Evolutionary conservation across 805 yeast genomes (phyloP).

Genomic region (Maudiozyma serrabonitensis): DNA sequence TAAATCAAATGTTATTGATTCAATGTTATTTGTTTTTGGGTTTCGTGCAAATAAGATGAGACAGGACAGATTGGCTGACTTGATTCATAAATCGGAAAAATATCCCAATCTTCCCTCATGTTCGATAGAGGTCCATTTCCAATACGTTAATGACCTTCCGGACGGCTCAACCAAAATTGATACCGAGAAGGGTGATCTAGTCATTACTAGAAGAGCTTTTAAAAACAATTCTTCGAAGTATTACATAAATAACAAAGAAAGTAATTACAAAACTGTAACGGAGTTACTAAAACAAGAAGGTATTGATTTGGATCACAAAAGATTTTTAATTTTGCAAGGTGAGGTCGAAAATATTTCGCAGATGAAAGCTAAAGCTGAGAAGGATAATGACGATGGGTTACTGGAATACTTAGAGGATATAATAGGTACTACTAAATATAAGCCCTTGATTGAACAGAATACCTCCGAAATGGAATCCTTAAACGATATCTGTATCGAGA

Average conservation of each 20-base stretch:
- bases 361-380: slow-evolving; percentile 96
- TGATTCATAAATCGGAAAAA: slow-evolving; percentile 82
- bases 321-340: slow-evolving; percentile 92
- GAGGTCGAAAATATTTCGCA: slow-evolving; percentile 98
- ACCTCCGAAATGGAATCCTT: slow-evolving; percentile 54
- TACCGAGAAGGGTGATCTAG: slow-evolving; percentile 45
- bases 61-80: slow-evolving; percentile 83
- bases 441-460: slow-evolving; percentile 60
- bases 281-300: slow-evolving; percentile 66
- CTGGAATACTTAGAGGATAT: slow-evolving; percentile 93
- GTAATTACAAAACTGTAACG: slow-evolving; percentile 74
- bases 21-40: slow-evolving; percentile 92
- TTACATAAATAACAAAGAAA: slow-evolving; percentile 56
- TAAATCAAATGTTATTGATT: slow-evolving; percentile 93
- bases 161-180: slow-evolving; percentile 37
- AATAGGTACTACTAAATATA: slow-evolving; percentile 86
- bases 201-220: slow-evolving; percentile 74
- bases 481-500: slow-evolving; percentile 73
- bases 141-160: slow-evolving; percentile 57
- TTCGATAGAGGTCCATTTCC: slow-evolving; percentile 84
- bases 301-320: slow-evolving; percentile 86
- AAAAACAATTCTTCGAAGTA: slow-evolving; percentile 71
- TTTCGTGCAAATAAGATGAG: slow-evolving; percentile 95
- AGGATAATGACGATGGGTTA: slow-evolving; percentile 84
- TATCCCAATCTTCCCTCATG: slow-evolving; percentile 61